Evolutionary conservation across 805 yeast genomes (phyloP), one percentile per base, ranked within the genome.

Genomic region (Candida endomychidarum): DNA sequence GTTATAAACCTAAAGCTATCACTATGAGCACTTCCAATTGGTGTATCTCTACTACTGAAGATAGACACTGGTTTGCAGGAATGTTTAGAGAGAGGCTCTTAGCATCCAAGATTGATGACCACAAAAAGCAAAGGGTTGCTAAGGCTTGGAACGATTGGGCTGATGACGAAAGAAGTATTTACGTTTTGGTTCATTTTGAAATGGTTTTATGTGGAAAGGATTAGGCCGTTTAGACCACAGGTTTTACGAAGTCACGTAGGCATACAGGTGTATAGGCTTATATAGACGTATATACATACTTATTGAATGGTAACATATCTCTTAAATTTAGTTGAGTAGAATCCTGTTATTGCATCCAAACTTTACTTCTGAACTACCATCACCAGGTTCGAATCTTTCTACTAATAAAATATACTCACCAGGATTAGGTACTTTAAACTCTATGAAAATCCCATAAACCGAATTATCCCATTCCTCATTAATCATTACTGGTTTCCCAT

Each of bases 321-420:
- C n/a, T n/a, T n/a, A n/a, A n/a, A n/a, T n/a, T n/a, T n/a, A n/a
- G 22, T 20, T 20, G 22, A 25, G n/a, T 16, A 5, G 11, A 10
- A 16, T 11, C 6, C 15, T 21, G 23, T 33, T 39, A 23, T 28
- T 34, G 14, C 38, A 24, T 5, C 78, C 80, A 23, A 70, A 52
- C 11, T 62, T 64, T 1, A 74, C 61, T 6, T 58, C 44, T 16
- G 70, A 50, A 3, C 45, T 47, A 5, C 76, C 80, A 4, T 46
- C 37, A 0, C 81, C 81, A 5, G 54, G 48, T 44, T 75, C 81
- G 42, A 75, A 71, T 27, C 81, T 49, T 47, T 75, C 81, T n/a
- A 73, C 54, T 16, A 75, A 51, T 7, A 75, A 42, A 3, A 72
- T 57, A 40, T 72, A 70, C 4, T 43, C 46, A 0, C 62, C 69